These are phyloP conservation scores for Lipomyces oligophaga DNA, from an alignment of 805 yeast species.

Conservation along the genomic window DNA sequence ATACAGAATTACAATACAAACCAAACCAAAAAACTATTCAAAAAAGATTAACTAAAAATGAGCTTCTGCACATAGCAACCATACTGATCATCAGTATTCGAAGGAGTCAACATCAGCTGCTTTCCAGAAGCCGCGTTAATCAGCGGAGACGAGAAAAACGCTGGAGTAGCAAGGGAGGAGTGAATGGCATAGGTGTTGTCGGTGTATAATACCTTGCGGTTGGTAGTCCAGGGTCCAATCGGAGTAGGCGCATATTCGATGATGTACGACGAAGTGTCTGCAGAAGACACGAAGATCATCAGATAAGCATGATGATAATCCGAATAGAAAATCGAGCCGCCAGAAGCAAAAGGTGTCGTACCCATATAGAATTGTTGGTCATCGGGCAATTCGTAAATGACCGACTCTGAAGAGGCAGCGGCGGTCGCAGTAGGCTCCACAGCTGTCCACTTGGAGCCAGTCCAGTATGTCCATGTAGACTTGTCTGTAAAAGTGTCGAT, in stretches of 20 bases:
- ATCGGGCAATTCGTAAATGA: slow-evolving; percentile 2
- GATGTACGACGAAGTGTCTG: not conserved
- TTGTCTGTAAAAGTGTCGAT: slow-evolving; percentile 4
- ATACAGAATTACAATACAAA: no score
- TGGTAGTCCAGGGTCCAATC: not conserved
- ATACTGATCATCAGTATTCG: not conserved
- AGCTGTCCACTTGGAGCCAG: slow-evolving; percentile 5
- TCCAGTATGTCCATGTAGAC: slow-evolving; percentile 9
- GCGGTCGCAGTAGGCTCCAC: slow-evolving; percentile 6
- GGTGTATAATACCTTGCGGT: not conserved
- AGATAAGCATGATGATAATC: not conserved
- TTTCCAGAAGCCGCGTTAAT: not conserved
- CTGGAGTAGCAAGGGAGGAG: not conserved
- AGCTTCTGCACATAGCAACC: slow-evolving; percentile 1
- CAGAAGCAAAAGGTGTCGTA: slow-evolving; percentile 1
- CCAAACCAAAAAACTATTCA: no score
- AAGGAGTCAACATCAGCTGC: slow-evolving; percentile 4
- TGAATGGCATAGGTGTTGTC: not conserved
- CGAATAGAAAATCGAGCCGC: slow-evolving; percentile 2
- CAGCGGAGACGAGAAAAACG: not conserved
- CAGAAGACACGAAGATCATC: not conserved
- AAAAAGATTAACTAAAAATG: not conserved
- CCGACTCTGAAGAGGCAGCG: not conserved
- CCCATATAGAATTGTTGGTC: not conserved
- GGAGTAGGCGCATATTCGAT: not conserved